Percentiles rank a stretch among this genome's conserved stretches.
phyloP scores from a whole-genome alignment of 805 yeast species.

The Saccharomycopsis javanensis region DNA sequence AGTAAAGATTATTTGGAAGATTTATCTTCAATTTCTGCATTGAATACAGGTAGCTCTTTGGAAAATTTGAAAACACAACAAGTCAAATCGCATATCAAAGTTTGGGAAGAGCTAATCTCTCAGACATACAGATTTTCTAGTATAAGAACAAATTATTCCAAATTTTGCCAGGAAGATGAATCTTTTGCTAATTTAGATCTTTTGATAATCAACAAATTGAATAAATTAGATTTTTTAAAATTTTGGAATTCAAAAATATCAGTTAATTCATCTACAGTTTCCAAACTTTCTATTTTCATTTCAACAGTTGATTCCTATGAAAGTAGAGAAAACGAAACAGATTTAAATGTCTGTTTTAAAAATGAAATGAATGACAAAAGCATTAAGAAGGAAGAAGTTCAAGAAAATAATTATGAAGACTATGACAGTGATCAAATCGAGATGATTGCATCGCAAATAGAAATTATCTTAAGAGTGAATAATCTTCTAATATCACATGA shows the following conservation, averaged over 20 bases:
- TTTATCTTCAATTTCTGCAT: slow-evolving; percentile 23
- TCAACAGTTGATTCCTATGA: background rate
- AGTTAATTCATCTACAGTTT: slow-evolving; percentile 28
- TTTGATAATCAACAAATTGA: slow-evolving; percentile 26
- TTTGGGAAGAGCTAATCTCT: slow-evolving; percentile 42
- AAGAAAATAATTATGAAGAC: slow-evolving; percentile 22
- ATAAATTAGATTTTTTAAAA: slow-evolving; percentile 26
- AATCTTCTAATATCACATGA: slow-evolving; percentile 38
- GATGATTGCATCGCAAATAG: slow-evolving; percentile 32
- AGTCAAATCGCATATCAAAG: slow-evolving; percentile 35
- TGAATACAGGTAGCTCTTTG: slow-evolving; percentile 20
- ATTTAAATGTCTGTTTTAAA: too few relatives aligned
- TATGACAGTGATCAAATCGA: slow-evolving; percentile 28
- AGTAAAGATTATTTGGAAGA: slow-evolving; percentile 20
- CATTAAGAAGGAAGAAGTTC: background rate
- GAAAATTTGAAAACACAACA: slow-evolving; percentile 9
- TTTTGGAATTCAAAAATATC: slow-evolving; percentile 32
- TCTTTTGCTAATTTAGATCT: slow-evolving; percentile 28
- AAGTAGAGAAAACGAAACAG: background rate
- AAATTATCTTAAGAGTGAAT: slow-evolving; percentile 35
- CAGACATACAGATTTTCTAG: slow-evolving; percentile 31
- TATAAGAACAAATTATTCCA: slow-evolving; percentile 23
- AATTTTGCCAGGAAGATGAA: slow-evolving; percentile 10
- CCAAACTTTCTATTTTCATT: slow-evolving; percentile 31
- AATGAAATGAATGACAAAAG: background rate